Base-by-base conservation (phyloP, 2,329 filamentous ascomycete species). In the Kalmusia sp. region DNA sequence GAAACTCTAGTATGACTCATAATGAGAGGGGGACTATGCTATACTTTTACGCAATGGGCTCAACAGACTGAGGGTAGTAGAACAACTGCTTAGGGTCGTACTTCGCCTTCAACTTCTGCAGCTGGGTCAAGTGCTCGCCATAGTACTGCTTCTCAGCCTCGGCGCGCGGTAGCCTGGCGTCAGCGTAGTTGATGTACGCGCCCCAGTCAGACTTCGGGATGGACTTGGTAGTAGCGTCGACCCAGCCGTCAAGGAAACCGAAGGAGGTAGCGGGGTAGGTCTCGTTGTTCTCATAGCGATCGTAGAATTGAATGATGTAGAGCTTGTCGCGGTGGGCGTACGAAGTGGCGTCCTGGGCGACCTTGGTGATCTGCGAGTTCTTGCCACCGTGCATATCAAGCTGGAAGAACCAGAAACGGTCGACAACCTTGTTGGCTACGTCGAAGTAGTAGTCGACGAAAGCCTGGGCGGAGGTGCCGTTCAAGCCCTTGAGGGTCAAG, bases 181-280 rank as follows among this genome's bases (percentile, higher is more conserved):
- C 79, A 4, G 77, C 73, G 50, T 81, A 82, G 69, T 81, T 81
- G 63, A 75, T 73, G 59, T 81, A 82, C 63, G 74, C 73, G 14
- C 75, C 77, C 71, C 73, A 77, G 21, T 72, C 61, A 6, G 51
- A 58, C 24, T 58, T 56, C 14, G 57, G 46, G 57, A 65, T 51
- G 15, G 39, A 34, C 28, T 59, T 49, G 8, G 55, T 67, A 28
- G 70, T 46, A 24, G 59, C 61, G 8, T 72, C 65, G 38, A 73
- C 67, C 67, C 73, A 76, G 52, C 68, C 67, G 33, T 76, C 63
- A 3, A 76, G 53, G 50, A 76, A 72, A 22, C 51, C 49, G 34
- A 72, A 68, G 8, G 72, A 71, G 50, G 67, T 61, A 12, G 58
- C 47, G 6, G 74, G 71, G 56, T 74, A 77, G 1, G 46, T 54